These are phyloP conservation scores for Gentiana straminea DNA, from an alignment of 257 asterid genomes.

Conservation along the genomic window DNA sequence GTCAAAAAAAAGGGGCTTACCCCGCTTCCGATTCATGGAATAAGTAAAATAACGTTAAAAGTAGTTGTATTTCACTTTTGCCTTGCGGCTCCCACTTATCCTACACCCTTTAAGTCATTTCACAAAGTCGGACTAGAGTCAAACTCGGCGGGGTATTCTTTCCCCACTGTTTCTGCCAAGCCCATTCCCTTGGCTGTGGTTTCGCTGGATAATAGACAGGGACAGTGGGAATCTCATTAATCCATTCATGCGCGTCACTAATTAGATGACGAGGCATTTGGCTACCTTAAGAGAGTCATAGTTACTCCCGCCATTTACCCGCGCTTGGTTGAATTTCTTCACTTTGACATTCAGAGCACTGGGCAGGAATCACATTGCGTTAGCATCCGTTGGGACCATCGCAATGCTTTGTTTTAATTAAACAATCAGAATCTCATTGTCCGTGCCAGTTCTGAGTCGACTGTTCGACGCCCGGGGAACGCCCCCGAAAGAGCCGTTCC, in stretches of 20 bases:
- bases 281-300: constrained; percentile 45
- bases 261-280: constrained; percentile 50
- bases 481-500: constrained; percentile 12
- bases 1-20: constrained; percentile 55
- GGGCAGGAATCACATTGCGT: constrained; percentile 42
- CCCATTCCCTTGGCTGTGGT: too few species aligned
- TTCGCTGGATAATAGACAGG: too few species aligned
- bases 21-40: constrained; percentile 68
- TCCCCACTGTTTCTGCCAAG: too few species aligned
- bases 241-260: too few species aligned
- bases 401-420: constrained; percentile 52
- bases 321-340: too few species aligned
- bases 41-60: constrained; percentile 78
- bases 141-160: constrained; percentile 59
- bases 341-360: constrained; percentile 7
- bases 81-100: constrained; percentile 16
- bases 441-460: constrained; percentile 6
- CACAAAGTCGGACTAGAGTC: constrained; percentile 45
- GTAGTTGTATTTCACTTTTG: constrained; percentile 81
- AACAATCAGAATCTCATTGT: constrained; percentile 16
- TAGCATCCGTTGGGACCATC: constrained; percentile 58
- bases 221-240: too few species aligned
- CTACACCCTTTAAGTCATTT: constrained; percentile 8
- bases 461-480: constrained; percentile 11
- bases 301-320: constrained; percentile 37